phyloP scores from a whole-genome alignment of 2,329 filamentous ascomycete genomes.

The Fusarium gaditjirri region DNA sequence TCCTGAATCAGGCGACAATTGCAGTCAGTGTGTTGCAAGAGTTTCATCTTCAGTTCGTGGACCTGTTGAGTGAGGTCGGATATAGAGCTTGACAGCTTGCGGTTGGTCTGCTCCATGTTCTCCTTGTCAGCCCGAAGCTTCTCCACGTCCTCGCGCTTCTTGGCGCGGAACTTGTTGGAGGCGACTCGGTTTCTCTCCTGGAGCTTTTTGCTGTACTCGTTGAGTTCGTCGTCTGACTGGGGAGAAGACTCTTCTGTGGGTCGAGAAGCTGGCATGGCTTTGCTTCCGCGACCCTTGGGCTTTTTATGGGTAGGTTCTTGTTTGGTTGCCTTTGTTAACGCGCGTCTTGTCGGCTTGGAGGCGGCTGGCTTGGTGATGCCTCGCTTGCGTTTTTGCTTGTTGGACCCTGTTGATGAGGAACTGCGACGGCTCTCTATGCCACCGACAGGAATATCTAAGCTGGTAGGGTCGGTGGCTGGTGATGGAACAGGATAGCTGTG shows the following conservation, averaged over 20 bases:
- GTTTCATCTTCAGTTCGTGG: conserved; percentile 35
- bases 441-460: fast-evolving
- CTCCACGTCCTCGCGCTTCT: conserved; percentile 30
- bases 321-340: not conserved
- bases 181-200: conserved; percentile 39
- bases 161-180: conserved; percentile 40
- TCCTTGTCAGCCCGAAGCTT: conserved; percentile 26
- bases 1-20: conserved; percentile 36
- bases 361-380: not conserved
- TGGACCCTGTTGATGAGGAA: not conserved
- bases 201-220: not conserved
- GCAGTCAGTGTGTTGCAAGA: conserved; percentile 41
- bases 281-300: not conserved
- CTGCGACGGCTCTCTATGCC: not conserved
- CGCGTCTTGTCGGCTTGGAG: not conserved
- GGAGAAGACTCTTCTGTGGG: not conserved
- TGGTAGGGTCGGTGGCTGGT: not conserved
- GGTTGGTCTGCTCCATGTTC: conserved; percentile 28
- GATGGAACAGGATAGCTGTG: not conserved
- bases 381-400: not conserved
- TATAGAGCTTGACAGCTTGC: conserved; percentile 10
- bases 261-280: not conserved
- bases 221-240: not conserved
- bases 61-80: conserved; percentile 31
- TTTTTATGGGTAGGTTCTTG: not conserved